Conservation (phyloP, 768 basidiomycete genomes). For the Roridomyces roridus region DNA sequence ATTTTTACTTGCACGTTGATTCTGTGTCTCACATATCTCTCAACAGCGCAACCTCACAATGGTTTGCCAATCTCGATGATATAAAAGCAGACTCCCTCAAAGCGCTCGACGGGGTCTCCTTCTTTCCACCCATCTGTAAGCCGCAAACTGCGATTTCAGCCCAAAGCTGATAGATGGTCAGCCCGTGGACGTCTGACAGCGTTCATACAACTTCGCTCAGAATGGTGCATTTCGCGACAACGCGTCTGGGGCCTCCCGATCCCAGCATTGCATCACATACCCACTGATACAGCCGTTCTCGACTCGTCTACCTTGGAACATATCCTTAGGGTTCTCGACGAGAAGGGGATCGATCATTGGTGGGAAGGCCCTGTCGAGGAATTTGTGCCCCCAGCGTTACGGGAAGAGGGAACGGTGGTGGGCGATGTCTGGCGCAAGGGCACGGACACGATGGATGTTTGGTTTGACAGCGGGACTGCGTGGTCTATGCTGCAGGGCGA, state of each 20-base stretch:
- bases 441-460: constrained; percentile 97
- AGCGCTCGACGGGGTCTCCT: constrained; percentile 73
- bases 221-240: constrained; percentile 99
- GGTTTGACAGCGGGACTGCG: constrained; percentile 97
- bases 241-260: constrained; percentile 98
- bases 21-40: background rate
- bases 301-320: constrained; percentile 69
- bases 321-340: constrained; percentile 75
- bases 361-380: constrained; percentile 87
- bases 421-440: constrained; percentile 74
- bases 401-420: constrained; percentile 45
- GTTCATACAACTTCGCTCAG: constrained; percentile 86
- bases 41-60: constrained; percentile 88
- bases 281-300: constrained; percentile 69
- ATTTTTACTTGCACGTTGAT: background rate
- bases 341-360: constrained; percentile 85
- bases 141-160: background rate
- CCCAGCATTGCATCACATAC: constrained; percentile 77
- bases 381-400: constrained; percentile 73
- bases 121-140: constrained; percentile 79
- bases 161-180: constrained; percentile 35
- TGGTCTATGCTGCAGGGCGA: constrained; percentile 77
- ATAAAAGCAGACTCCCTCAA: constrained; percentile 80
- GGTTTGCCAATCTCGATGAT: constrained; percentile 92
- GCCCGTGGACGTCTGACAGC: constrained; percentile 89